Evolutionary conservation across 2,329 filamentous ascomycete species (phyloP).

Genomic region (Colletotrichum navitas): DNA sequence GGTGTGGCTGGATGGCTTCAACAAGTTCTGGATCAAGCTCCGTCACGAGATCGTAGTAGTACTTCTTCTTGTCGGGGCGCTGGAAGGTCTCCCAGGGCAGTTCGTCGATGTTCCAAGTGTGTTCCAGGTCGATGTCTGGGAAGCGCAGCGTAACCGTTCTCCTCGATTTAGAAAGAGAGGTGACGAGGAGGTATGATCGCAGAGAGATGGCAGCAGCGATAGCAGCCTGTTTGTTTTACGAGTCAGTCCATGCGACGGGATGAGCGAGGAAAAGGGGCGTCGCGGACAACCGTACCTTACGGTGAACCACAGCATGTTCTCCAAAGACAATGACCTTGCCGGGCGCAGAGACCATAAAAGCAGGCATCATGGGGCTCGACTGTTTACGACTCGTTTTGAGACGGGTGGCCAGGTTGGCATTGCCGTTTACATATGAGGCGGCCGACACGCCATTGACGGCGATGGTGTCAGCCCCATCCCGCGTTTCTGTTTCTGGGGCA

Average conservation of each 20-base stretch:
- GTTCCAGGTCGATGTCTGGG: conserved; percentile 87
- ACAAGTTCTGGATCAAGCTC: conserved; percentile 86
- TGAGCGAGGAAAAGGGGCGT: conserved; percentile 20
- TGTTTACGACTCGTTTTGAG: conserved; percentile 65
- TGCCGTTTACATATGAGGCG: conserved; percentile 51
- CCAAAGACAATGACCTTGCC: conserved; percentile 99
- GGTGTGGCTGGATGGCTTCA: conserved; percentile 82
- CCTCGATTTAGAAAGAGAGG: conserved; percentile 91
- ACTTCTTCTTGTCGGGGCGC: conserved; percentile 87
- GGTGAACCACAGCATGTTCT: conserved; percentile 97
- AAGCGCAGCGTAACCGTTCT: conserved; percentile 90
- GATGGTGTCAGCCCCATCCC: conserved; percentile 47
- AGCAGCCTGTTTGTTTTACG: conserved; percentile 70
- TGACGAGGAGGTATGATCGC: conserved; percentile 96
- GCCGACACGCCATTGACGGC: conserved; percentile 45
- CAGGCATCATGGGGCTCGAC: conserved; percentile 79
- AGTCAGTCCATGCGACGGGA: conserved; percentile 16
- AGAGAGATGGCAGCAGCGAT: conserved; percentile 96
- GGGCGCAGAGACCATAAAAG: conserved; percentile 98
- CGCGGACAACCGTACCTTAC: conserved; percentile 73
- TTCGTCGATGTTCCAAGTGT: conserved; percentile 94
- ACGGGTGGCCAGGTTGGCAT: conserved; percentile 51
- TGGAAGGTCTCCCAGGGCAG: conserved; percentile 90
- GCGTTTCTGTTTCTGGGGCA: conserved; percentile 51
- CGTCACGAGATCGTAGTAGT: conserved; percentile 91